Base-by-base conservation (phyloP, 2,329 filamentous ascomycete species). In the Knufia petricola region DNA sequence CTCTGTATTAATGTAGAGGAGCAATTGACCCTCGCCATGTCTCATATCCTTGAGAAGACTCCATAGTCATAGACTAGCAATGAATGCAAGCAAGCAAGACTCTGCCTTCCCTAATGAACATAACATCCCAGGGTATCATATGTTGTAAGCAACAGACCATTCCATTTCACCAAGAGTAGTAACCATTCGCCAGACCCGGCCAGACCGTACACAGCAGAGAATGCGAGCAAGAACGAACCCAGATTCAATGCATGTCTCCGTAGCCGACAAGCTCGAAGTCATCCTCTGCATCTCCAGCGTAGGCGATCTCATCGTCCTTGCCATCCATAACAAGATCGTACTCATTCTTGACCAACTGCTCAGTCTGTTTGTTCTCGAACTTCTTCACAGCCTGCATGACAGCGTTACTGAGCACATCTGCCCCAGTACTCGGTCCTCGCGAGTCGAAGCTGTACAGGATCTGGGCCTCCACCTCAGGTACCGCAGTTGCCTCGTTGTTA, bases 11-110 rank as follows among this genome's bases (percentile, higher is more conserved):
- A 31, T 21, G 21, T 17, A 42, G 41, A 44, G 41, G 28, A 44
- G 41, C 41, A 44, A 44, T 32, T 42, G 39, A 37, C 41, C 63
- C 64, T 10, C n/a, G 30, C 43, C 81, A 94, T 64, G 84, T 95
- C 31, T 90, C 90, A 0, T 63, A 67, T n/a, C 89, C 89, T 55
- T 84, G 57, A 54, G 52, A 55, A 57, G 56, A 46, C 43, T 4
- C 43, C 43, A 15, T 36, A 46, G 43, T 46, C 43, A 37, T 37
- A 37, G 13, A 15, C 34, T 28, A n/a, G 26, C 26, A 28, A 28
- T 28, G 26, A 28, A 28, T 28, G 26, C 26, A 23, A 13, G 30
- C 31, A 47, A 37, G 30, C 31, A 40, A 52, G 44, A 54, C 50
- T 49, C 49, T 46, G 39, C 50, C 56, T 58, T 58, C 55, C 56